Percentiles rank a stretch among this genome's conserved stretches.
Conservation (phyloP, 2,329 filamentous ascomycete genomes). For the Xylariaceae sp. region DNA sequence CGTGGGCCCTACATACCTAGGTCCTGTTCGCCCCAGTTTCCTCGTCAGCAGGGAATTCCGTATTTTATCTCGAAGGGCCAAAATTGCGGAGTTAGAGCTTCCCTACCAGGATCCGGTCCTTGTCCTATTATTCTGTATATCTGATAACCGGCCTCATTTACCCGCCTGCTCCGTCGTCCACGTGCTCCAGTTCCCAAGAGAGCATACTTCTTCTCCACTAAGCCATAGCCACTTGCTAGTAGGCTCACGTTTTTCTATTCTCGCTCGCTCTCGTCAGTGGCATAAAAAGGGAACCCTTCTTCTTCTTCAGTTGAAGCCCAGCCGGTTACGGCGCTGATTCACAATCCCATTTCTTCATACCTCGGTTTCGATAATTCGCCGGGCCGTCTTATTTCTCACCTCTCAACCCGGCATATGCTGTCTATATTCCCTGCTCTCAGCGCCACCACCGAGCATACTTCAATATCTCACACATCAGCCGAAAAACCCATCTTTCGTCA, state of each 20-base stretch:
- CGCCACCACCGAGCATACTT: neutral
- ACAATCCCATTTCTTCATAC: conserved; percentile 1
- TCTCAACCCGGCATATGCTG: conserved; percentile 1
- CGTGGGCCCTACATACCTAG: neutral
- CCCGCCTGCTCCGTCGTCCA: neutral
- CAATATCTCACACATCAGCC: neutral
- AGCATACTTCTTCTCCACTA: conserved; percentile 7
- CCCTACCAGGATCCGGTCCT: conserved; percentile 8
- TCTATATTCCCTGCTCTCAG: neutral
- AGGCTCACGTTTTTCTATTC: conserved; percentile 13
- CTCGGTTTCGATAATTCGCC: conserved; percentile 2
- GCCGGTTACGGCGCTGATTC: conserved; percentile 4
- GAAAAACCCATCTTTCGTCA: conserved; percentile 3
- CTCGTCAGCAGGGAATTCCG: neutral
- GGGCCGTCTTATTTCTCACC: neutral
- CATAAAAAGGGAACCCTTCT: neutral
- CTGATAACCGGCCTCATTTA: conserved; percentile 7
- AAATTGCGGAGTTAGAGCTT: conserved; percentile 3
- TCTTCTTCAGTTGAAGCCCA: neutral
- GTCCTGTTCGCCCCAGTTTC: neutral
- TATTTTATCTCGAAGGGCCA: neutral
- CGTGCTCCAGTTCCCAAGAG: neutral
- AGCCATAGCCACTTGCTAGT: conserved; percentile 5
- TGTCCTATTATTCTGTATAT: neutral
- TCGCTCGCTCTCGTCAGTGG: conserved; percentile 1